Percentiles rank a stretch among this genome's conserved stretches.
phyloP scores from a whole-genome alignment of 108 stramenopile genomes.

The Skeletonema grethae region DNA sequence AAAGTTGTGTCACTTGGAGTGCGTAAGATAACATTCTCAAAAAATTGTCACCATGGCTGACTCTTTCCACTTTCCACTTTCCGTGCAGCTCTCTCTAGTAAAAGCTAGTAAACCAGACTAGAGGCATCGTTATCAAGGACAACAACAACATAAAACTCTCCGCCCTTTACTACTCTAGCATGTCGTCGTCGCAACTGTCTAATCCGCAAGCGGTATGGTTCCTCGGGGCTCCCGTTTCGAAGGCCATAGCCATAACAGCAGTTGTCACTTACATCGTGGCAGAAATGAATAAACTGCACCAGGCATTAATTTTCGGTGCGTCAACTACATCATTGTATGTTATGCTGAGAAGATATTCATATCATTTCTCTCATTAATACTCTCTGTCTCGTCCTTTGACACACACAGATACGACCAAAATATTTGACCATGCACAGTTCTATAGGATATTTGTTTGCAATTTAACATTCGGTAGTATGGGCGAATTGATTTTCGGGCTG shows the following conservation, averaged over 20 bases:
- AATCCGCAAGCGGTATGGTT: conserved; percentile 51
- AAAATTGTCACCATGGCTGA: no score
- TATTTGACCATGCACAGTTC: conserved; percentile 47
- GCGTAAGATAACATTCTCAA: no score
- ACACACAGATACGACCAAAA: conserved; percentile 29
- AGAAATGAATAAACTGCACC: conserved; percentile 41
- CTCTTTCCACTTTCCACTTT: no score
- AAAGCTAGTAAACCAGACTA: no score
- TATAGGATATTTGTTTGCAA: conserved; percentile 48
- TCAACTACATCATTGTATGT: not conserved
- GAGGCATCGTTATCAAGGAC: no score
- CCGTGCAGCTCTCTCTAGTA: no score
- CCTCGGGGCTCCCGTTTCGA: conserved; percentile 67
- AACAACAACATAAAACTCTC: no score
- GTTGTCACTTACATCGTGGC: conserved; percentile 44
- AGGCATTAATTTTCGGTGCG: conserved; percentile 47
- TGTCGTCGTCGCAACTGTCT: conserved; percentile 25
- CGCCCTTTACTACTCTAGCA: no score
- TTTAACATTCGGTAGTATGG: conserved; percentile 59
- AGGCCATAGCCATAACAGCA: conserved; percentile 47
- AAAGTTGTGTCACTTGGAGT: no score
- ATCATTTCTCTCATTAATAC: not conserved
- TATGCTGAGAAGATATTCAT: not conserved
- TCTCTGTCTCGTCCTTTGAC: not conserved
- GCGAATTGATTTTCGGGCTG: conserved; percentile 62